phyloP scores from a whole-genome alignment of 257 asterid species.

The Ajuga chamaepitys region DNA sequence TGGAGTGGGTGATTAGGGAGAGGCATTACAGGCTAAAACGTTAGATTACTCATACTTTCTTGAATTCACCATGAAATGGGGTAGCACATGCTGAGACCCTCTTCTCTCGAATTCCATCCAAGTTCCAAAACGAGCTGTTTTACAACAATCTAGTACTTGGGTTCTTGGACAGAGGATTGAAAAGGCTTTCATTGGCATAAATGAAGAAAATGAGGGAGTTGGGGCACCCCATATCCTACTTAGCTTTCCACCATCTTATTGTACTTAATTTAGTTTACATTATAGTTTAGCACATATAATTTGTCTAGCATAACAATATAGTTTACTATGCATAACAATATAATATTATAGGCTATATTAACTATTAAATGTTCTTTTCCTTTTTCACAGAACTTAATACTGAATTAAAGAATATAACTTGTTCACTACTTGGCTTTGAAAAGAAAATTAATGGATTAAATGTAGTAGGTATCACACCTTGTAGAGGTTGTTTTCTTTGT shows the following conservation, averaged over 20 bases:
- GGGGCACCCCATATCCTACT: conserved; percentile 57
- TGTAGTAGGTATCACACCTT: too few relatives aligned
- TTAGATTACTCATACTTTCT: conserved; percentile 72
- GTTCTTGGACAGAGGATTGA: conserved; percentile 71
- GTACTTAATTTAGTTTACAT: conserved; percentile 78
- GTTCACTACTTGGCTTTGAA: too few relatives aligned
- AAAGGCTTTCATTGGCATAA: conserved; percentile 62
- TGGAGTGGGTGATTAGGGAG: conserved; percentile 98
- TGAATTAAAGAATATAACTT: too few relatives aligned
- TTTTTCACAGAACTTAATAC: too few relatives aligned
- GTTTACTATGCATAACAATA: too few relatives aligned
- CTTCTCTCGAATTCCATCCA: conserved; percentile 61
- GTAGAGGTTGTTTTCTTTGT: too few relatives aligned
- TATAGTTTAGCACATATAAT: too few relatives aligned
- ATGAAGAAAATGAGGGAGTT: conserved; percentile 93
- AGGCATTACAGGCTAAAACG: conserved; percentile 72
- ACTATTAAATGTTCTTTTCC: too few relatives aligned
- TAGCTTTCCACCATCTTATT: conserved; percentile 79
- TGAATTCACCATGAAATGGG: conserved; percentile 84
- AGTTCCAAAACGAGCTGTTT: conserved; percentile 59
- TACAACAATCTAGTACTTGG: conserved; percentile 84
- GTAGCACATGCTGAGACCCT: conserved; percentile 64
- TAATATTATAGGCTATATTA: too few relatives aligned
- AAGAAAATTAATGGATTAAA: too few relatives aligned
- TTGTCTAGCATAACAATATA: too few relatives aligned